A percentile compares a stretch with the other conserved stretches of the same genome.
Conservation (phyloP, 257 asterid species). For the Primulina huaijiensis region DNA sequence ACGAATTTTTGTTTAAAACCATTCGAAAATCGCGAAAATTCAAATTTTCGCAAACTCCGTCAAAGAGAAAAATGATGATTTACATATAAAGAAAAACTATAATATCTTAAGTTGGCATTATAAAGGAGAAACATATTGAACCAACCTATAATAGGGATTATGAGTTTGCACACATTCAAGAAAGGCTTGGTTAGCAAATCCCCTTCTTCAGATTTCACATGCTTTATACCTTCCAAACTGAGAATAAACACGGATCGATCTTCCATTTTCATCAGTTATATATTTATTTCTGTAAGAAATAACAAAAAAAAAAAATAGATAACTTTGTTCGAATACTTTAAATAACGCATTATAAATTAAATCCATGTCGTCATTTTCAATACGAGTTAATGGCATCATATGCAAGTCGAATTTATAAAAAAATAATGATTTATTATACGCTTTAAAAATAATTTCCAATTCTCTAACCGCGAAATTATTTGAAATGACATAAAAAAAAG, state of each 20-base stretch:
- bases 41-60: no score
- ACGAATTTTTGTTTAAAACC: background rate
- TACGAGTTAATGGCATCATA: no score
- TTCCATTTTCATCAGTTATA: conserved; percentile 24
- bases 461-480: no score
- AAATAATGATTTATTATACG: no score
- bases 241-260: conserved; percentile 34
- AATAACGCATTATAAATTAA: no score
- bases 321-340: no score
- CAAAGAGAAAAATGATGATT: no score
- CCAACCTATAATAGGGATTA: conserved; percentile 45
- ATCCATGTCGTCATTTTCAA: no score
- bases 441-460: no score
- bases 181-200: conserved; percentile 43
- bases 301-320: background rate
- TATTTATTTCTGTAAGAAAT: background rate
- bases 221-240: conserved; percentile 39
- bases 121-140: background rate
- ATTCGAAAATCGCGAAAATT: background rate
- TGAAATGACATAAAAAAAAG: no score
- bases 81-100: no score
- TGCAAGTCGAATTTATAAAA: no score
- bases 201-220: conserved; percentile 39
- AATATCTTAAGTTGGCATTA: background rate
- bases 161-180: conserved; percentile 47